Conservation (phyloP, 2,329 filamentous ascomycete genomes). For the Claviceps sp. region DNA sequence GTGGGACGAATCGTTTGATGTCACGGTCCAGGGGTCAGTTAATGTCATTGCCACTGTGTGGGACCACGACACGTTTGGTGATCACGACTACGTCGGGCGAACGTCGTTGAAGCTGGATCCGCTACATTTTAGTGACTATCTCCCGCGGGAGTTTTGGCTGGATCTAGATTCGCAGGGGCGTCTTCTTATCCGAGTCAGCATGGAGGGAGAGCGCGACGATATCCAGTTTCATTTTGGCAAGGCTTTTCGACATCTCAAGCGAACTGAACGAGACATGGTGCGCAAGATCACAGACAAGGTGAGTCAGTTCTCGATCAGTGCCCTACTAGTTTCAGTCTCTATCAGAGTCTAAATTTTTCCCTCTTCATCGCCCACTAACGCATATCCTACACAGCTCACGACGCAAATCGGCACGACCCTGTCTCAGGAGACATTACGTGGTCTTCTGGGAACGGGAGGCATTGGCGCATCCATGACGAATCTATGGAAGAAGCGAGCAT, state of each 20-base stretch:
- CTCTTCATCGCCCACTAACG: conserved; percentile 1
- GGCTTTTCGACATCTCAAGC: conserved; percentile 86
- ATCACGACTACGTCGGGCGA: conserved; percentile 92
- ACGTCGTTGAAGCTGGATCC: conserved; percentile 98
- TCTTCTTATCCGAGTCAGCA: conserved; percentile 79
- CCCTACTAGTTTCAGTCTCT: background rate
- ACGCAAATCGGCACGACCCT: conserved; percentile 85
- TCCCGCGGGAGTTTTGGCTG: conserved; percentile 94
- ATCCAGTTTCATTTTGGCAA: conserved; percentile 99
- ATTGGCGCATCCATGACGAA: conserved; percentile 61
- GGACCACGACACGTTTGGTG: conserved; percentile 95
- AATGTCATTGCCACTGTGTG: conserved; percentile 95
- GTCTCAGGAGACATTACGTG: conserved; percentile 66
- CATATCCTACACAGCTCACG: conserved; percentile 47
- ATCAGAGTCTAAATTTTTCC: too few species aligned
- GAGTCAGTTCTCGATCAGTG: conserved; percentile 27
- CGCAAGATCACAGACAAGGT: conserved; percentile 97
- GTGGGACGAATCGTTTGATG: conserved; percentile 96
- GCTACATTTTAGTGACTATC: conserved; percentile 89
- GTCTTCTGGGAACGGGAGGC: conserved; percentile 56
- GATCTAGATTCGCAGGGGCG: conserved; percentile 92
- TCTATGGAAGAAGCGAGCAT: conserved; percentile 48
- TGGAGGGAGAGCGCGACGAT: conserved; percentile 97
- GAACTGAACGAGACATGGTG: conserved; percentile 96
- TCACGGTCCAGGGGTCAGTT: conserved; percentile 79